Evolutionary conservation across 179 eudicot species (phyloP), one percentile per base, ranked within the genome.

Genomic region (Camellia oleifera): DNA sequence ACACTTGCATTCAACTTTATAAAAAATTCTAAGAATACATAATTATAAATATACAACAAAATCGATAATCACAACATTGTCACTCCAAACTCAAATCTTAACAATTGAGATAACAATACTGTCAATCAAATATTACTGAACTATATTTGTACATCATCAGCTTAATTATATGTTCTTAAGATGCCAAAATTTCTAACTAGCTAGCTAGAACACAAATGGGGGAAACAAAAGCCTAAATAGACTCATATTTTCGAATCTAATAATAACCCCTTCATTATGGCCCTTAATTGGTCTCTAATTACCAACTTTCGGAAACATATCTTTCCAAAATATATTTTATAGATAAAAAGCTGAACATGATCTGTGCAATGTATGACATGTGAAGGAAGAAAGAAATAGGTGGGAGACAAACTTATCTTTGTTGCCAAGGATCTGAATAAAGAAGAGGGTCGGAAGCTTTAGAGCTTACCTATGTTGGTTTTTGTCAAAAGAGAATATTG

Each of bases 401-500:
- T 74, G 63, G 77, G 64, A 56, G 50, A 74, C 64, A 74, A 26
- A 74, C 61, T 46, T 26, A n/a, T 54, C 77, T 74, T 74, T 26
- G 63, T 57, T 74, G 15, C 20, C 20, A 74, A 57, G 77, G 77
- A 74, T 74, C 45, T 57, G 64, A 53, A 57, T 57, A 56, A 74
- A 20, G 11, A 56, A 74, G 77, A 15, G 48, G 48, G 11, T 9
- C 8, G 3, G 53, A 13, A 18, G 75, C 5, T 44, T 15, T 40
- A 23, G 42, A 50, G 40, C 42, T 72, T 72, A 7, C 15, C 20
- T 7, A 42, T 17, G 56, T 23, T 72, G 76, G 45, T 5, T 69
- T n/a, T 54, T 54, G 18, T 32, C n/a, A 74, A 74, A 46, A 20
- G 63, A 57, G 77, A 74, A 74, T 74, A 74, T 23, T 26, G 48